A percentile compares a stretch with the other conserved stretches of the same genome.
Evolutionary conservation across 2,329 filamentous ascomycete genomes (phyloP).

Genomic region (Juglanconis oblonga): DNA sequence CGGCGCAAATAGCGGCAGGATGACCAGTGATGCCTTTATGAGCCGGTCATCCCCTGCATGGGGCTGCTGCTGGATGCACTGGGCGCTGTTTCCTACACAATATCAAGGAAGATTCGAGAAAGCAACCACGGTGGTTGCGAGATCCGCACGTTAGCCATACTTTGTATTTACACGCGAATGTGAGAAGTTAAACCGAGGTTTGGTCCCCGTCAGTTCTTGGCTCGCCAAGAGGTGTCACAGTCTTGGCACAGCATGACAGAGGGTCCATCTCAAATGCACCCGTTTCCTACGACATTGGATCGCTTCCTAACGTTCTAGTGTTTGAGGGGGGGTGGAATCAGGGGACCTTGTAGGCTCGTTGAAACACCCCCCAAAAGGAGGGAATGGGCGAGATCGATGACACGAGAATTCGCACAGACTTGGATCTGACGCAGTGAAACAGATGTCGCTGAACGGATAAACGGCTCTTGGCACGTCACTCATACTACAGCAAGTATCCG

Average conservation of each 20-base stretch:
- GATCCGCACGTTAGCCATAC: too few relatives aligned
- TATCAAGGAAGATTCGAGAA: too few relatives aligned
- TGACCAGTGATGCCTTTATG: too few relatives aligned
- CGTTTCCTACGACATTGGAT: background rate
- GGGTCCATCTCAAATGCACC: background rate
- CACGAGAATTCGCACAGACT: background rate
- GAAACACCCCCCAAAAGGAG: background rate
- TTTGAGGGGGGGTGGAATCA: too few relatives aligned
- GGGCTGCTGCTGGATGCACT: too few relatives aligned
- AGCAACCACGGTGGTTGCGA: too few relatives aligned
- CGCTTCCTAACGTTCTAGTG: too few relatives aligned
- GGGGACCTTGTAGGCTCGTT: background rate
- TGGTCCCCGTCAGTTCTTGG: background rate
- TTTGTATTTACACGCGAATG: too few relatives aligned
- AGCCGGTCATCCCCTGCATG: too few relatives aligned
- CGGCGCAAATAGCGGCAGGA: too few relatives aligned
- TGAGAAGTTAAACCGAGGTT: too few relatives aligned
- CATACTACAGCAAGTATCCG: background rate
- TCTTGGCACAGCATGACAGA: slow-evolving; percentile 1
- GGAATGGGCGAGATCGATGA: background rate
- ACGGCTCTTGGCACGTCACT: background rate
- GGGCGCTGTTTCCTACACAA: too few relatives aligned
- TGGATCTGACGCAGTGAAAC: background rate
- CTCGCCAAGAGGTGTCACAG: slow-evolving; percentile 12
- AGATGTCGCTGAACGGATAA: background rate